phyloP scores from a whole-genome alignment of 2,329 filamentous ascomycete species.

The Dactylellina parvicollis region DNA sequence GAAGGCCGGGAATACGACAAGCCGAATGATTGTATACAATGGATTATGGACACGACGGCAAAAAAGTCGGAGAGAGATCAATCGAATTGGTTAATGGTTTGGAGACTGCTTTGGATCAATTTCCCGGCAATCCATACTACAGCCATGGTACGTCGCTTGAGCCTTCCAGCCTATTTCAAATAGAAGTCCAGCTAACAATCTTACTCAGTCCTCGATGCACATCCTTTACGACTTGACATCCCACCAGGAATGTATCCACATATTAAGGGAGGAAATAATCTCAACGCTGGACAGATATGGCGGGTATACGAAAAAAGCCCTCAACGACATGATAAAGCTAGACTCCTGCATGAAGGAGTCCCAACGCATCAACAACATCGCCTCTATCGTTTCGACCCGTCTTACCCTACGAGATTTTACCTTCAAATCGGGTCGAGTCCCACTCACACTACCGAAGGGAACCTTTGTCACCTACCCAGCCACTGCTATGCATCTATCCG shows the following conservation, averaged over 20 bases:
- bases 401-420: background rate
- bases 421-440: slow-evolving; percentile 13
- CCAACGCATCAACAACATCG: slow-evolving; percentile 62
- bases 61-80: slow-evolving; percentile 22
- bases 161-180: background rate
- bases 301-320: slow-evolving; percentile 61
- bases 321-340: slow-evolving; percentile 61
- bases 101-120: slow-evolving; percentile 50
- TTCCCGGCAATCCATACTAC: slow-evolving; percentile 56
- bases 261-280: slow-evolving; percentile 61
- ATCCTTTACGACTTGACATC: slow-evolving; percentile 61
- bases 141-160: slow-evolving; percentile 31
- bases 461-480: slow-evolving; percentile 55
- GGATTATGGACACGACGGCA: slow-evolving; percentile 48
- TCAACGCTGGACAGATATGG: slow-evolving; percentile 56
- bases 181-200: background rate
- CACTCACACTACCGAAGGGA: slow-evolving; percentile 33
- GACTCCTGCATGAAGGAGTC: slow-evolving; percentile 64
- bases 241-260: slow-evolving; percentile 56
- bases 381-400: slow-evolving; percentile 58
- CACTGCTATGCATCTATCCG: slow-evolving; percentile 58
- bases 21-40: slow-evolving; percentile 54
- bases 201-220: slow-evolving; percentile 60
- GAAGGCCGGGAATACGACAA: slow-evolving; percentile 31
- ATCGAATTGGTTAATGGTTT: slow-evolving; percentile 36